Conservation (phyloP, 768 basidiomycete genomes). For the Collybia sordida region DNA sequence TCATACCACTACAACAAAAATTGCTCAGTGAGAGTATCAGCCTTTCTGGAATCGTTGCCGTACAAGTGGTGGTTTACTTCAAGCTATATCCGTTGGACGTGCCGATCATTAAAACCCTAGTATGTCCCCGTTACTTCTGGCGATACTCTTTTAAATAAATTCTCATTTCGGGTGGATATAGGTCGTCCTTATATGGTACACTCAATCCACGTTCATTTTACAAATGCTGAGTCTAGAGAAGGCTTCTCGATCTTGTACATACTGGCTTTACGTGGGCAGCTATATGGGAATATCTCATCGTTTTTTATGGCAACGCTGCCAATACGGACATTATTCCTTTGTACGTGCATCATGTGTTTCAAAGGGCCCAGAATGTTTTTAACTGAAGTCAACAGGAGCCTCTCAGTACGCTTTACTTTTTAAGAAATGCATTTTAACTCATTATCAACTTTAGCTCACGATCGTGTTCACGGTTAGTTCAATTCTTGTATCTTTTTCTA, state of each 20-base stretch:
- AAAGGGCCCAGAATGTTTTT: neutral
- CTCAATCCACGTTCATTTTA: neutral
- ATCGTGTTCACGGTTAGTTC: slow-evolving; percentile 17
- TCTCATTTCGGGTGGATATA: slow-evolving; percentile 2
- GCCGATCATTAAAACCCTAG: slow-evolving; percentile 24
- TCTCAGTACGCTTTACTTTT: slow-evolving; percentile 6
- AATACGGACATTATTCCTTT: slow-evolving; percentile 20
- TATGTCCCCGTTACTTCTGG: slow-evolving; percentile 13
- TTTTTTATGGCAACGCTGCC: slow-evolving; percentile 12
- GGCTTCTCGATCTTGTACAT: slow-evolving; percentile 24
- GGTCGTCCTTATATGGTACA: slow-evolving; percentile 33
- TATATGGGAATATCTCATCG: slow-evolving; percentile 26
- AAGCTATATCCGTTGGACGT: slow-evolving; percentile 31
- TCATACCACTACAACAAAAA: neutral
- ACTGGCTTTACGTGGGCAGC: slow-evolving; percentile 21
- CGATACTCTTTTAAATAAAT: neutral
- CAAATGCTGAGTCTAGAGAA: slow-evolving; percentile 8
- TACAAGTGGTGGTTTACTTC: slow-evolving; percentile 33
- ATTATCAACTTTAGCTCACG: slow-evolving; percentile 9
- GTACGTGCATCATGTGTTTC: slow-evolving; percentile 14
- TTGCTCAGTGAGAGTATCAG: slow-evolving; percentile 6
- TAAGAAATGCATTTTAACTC: neutral
- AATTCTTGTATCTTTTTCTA: neutral
- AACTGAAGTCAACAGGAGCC: neutral
- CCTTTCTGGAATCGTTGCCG: slow-evolving; percentile 32